Percentiles rank a stretch among this genome's conserved stretches.
These are phyloP conservation scores for Mycocentrospora acerina DNA, from an alignment of 2,329 filamentous ascomycete genomes.

Conservation along the genomic window DNA sequence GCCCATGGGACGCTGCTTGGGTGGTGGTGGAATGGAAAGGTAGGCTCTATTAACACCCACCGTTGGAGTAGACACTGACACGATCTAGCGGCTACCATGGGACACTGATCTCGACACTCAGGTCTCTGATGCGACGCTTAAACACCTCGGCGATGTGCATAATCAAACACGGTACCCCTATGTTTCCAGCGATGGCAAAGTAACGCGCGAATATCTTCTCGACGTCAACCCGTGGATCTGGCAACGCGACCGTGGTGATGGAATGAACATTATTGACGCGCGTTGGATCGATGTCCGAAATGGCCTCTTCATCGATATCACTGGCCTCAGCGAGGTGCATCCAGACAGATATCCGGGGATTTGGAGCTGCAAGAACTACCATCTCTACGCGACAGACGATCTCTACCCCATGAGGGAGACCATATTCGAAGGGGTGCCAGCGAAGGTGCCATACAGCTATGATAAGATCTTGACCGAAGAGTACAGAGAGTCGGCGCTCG, in stretches of 20 bases:
- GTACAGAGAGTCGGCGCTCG: conserved; percentile 64
- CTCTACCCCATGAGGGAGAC: conserved; percentile 75
- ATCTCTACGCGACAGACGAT: conserved; percentile 69
- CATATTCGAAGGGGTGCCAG: conserved; percentile 71
- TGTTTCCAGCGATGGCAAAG: conserved; percentile 33
- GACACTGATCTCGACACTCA: conserved; percentile 85
- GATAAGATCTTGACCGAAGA: conserved; percentile 66
- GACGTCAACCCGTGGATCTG: conserved; percentile 74
- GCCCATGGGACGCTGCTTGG: conserved; percentile 81
- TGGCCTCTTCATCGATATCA: conserved; percentile 83
- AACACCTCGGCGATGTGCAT: conserved; percentile 63
- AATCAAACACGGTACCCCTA: conserved; percentile 66
- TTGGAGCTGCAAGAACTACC: conserved; percentile 79
- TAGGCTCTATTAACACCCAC: conserved; percentile 22
- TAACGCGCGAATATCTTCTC: conserved; percentile 64
- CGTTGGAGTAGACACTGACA: conserved; percentile 13
- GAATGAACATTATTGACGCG: conserved; percentile 79
- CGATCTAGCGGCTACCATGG: conserved; percentile 71
- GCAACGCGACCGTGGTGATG: conserved; percentile 63
- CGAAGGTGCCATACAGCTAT: conserved; percentile 69
- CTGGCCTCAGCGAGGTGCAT: conserved; percentile 69
- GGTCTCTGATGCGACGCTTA: conserved; percentile 67
- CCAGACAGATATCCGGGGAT: conserved; percentile 60
- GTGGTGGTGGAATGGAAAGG: conserved; percentile 82
- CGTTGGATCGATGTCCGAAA: conserved; percentile 77